Evolutionary conservation across 2,329 filamentous ascomycete genomes (phyloP), one percentile per base, ranked within the genome.

Genomic region (Aspergillus texensis): DNA sequence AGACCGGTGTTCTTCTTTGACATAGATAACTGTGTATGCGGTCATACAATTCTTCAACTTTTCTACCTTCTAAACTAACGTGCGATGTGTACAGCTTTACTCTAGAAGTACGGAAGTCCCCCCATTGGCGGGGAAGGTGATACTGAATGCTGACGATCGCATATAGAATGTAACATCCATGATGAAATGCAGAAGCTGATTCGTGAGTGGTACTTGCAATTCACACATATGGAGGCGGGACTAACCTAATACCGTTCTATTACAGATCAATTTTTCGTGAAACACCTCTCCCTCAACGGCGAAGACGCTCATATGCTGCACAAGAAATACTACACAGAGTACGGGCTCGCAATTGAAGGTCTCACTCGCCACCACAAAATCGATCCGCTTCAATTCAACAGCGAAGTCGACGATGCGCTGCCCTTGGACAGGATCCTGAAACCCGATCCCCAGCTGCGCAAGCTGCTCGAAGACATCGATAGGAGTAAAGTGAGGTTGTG

Each of bases 291-390:
- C 26, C 82, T 98, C 2, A 84, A 87, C 1, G 83, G 84, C 70
- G 85, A 92, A 60, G 94, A 98, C 63, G 95, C 95, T n/a, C 88
- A 88, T 64, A 86, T 89, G 71, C 87, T 99, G 30, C 95, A 98
- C 79, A 85, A 88, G 77, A 91, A 94, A 71, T 99, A 99, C 82
- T 99, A 98, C 82, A 90, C 89, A 73, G 93, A 92, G 77, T 99
- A 99, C 76, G 95, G 96, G 34, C 87, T 99, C n/a, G 95, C 95
- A 34, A 96, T 99, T 67, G 93, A 98, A 80, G 95, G 95, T 1
- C 86, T 99, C 1, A 92, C 97, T 43, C 89, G 93, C 11, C 91
- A 97, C 79, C 95, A 99, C 81, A 89, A 96, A 78, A 96, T 99
- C 71, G 92, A 98, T 73, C 92, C 95, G 1, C 84, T 99, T 6